phyloP scores from a whole-genome alignment of 2,329 filamentous ascomycete species.

The Dothistroma pini region DNA sequence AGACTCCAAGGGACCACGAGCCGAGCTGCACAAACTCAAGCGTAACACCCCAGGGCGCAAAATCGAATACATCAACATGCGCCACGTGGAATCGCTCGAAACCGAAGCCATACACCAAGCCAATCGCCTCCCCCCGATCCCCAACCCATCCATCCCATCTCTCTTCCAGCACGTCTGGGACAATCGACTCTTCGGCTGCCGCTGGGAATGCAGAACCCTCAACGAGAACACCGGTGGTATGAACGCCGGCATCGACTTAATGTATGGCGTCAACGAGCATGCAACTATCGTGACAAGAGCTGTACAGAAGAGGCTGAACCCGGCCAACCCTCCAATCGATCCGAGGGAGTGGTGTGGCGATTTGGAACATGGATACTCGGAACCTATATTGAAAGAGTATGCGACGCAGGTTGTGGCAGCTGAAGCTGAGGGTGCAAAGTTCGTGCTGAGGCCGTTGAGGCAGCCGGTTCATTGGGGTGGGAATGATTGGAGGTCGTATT shows the following conservation, averaged over 20 bases:
- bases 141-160: not conserved
- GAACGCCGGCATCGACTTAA: not conserved
- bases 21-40: not conserved
- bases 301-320: not conserved
- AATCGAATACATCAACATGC: not conserved
- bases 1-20: not conserved
- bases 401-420: not conserved
- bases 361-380: not conserved
- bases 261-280: not conserved
- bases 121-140: not conserved
- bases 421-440: not conserved
- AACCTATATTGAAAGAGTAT: not conserved
- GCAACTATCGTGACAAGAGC: not conserved
- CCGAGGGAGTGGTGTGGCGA: not conserved
- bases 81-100: not conserved
- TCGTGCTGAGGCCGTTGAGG: not conserved
- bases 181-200: not conserved
- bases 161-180: not conserved
- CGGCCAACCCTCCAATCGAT: not conserved
- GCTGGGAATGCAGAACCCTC: not conserved
- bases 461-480: not conserved
- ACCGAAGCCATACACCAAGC: not conserved
- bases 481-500: not conserved
- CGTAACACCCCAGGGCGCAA: not conserved
- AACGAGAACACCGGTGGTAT: not conserved